phyloP scores from a whole-genome alignment of 495 filamentous ascomycete genomes.

The Oidiodendron maius region DNA sequence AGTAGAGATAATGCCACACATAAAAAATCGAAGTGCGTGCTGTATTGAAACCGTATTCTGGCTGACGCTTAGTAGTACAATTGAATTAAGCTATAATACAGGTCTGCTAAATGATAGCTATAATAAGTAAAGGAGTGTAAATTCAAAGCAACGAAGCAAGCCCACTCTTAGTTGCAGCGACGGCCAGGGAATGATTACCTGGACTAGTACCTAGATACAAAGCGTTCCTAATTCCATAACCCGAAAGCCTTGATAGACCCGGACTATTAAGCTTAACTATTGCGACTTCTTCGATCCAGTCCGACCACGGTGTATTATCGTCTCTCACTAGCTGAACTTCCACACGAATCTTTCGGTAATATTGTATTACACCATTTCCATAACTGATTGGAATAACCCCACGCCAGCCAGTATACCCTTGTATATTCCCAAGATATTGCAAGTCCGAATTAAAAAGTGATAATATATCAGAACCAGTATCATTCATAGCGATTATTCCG shows the following conservation, averaged over 20 bases:
- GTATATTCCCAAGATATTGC: slow-evolving; percentile 1
- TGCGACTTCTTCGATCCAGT: neutral
- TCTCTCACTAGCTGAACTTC: slow-evolving; percentile 2
- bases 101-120: no score
- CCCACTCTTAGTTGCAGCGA: neutral
- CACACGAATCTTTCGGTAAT: neutral
- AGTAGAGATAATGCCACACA: no score
- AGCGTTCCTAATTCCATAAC: neutral
- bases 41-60: no score
- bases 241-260: neutral
- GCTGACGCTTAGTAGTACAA: no score
- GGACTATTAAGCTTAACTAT: neutral
- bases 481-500: slow-evolving; percentile 4
- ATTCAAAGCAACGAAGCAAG: neutral
- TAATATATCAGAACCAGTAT: slow-evolving; percentile 1
- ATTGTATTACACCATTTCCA: neutral
- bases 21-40: no score
- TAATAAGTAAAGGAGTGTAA: no score
- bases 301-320: slow-evolving; percentile 1
- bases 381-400: neutral
- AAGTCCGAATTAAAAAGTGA: neutral
- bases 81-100: no score
- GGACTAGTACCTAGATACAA: neutral
- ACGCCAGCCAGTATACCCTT: neutral
- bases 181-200: neutral